Percentiles rank a stretch among this genome's conserved stretches.
These are phyloP conservation scores for Chlorociboria aeruginascens DNA, from an alignment of 495 filamentous ascomycete species.

Conservation along the genomic window DNA sequence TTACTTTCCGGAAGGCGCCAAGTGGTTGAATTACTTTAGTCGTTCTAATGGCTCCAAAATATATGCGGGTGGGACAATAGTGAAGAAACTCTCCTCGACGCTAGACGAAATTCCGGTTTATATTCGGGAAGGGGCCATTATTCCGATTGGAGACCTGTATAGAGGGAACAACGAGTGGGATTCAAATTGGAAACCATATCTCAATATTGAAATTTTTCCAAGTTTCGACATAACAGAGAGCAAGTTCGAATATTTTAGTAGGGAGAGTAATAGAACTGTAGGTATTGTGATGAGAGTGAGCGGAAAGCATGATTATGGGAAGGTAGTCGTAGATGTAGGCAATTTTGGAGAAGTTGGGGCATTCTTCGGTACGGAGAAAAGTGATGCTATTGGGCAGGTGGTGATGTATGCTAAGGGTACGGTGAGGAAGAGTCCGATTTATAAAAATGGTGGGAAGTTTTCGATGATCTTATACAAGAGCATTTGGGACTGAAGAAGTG, in stretches of 20 bases:
- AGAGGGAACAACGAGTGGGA: constrained; percentile 24
- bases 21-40: constrained; percentile 21
- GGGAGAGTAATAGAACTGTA: constrained; percentile 1
- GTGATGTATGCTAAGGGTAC: neutral
- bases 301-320: neutral
- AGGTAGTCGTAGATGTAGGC: neutral
- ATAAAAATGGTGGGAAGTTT: neutral
- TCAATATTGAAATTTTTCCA: constrained; percentile 22
- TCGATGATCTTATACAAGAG: neutral
- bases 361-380: neutral
- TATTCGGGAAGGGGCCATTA: constrained; percentile 21
- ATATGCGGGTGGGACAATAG: constrained; percentile 11
- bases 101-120: constrained; percentile 20
- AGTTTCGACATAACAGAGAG: constrained; percentile 12
- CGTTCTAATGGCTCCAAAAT: constrained; percentile 10
- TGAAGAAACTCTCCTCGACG: constrained; percentile 3
- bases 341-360: neutral
- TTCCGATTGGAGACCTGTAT: constrained; percentile 20
- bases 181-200: constrained; percentile 18
- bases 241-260: constrained; percentile 15
- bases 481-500: neutral
- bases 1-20: constrained; percentile 18
- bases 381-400: neutral
- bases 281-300: neutral
- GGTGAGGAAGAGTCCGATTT: neutral